phyloP scores from a whole-genome alignment of 257 asterid species.

The Solanum dulcamara region DNA sequence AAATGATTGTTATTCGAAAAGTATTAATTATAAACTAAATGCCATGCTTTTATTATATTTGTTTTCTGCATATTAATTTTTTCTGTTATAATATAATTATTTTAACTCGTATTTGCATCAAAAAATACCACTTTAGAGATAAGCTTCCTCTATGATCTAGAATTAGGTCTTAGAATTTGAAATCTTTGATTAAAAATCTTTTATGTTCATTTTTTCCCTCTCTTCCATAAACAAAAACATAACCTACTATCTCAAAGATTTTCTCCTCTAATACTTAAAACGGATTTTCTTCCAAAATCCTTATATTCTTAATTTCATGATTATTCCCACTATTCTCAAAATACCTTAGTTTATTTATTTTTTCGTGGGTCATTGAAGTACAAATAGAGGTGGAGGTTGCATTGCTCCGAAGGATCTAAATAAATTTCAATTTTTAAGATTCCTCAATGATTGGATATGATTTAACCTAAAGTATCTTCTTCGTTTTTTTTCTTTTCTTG shows the following conservation, averaged over 20 bases:
- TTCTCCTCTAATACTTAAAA: background rate
- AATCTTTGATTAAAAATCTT: background rate
- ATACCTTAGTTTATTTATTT: background rate
- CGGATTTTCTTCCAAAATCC: background rate
- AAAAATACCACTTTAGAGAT: too few species aligned
- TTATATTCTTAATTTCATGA: background rate
- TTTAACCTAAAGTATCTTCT: background rate
- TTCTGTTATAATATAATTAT: background rate
- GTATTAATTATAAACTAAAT: background rate
- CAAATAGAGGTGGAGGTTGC: background rate
- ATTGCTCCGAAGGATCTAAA: background rate
- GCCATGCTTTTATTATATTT: background rate
- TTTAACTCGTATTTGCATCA: too few species aligned
- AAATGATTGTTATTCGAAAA: background rate
- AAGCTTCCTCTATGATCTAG: background rate
- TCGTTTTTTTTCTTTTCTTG: background rate
- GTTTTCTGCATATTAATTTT: background rate
- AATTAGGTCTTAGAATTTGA: too few species aligned
- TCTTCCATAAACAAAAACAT: background rate
- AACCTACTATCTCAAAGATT: background rate
- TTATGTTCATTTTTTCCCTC: background rate
- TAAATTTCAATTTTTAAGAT: background rate
- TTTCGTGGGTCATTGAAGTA: background rate
- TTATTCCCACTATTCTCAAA: background rate
- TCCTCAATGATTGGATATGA: background rate